Base-by-base conservation (phyloP, 345 rosid genomes). In the Limnanthes douglasii region DNA sequence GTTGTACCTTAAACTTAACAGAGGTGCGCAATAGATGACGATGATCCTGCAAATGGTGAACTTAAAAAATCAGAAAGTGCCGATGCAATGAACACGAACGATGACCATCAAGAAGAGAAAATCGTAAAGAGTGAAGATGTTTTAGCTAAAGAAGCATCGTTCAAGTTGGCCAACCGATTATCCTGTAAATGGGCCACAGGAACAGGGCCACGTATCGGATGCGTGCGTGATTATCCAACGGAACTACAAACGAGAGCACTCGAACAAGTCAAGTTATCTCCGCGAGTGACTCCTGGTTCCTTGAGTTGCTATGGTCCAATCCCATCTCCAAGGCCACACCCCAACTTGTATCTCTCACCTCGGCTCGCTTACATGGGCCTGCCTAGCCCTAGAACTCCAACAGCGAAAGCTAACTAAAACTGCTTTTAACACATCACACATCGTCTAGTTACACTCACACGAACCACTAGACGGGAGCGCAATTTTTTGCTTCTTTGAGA, bases 241-340 rank as follows among this genome's bases (percentile, higher is more conserved):
- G 59, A 61, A 8, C 60, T 88, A 3, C 95, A 70, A 34, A 65
- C 70, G 9, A 68, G 61, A 14, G 97, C 95, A 8, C 58, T 88
- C 50, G 95, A 88, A 32, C 86, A 73, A 28, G 95, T 83, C 41
- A 73, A 72, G 48, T 60, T 88, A 5, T 88, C 97, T 2, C 97
- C 97, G 1, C 61, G 86, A 11, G 50, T 72, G 12, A 45, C 43
- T 6, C 61, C 51, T 15, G 68, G 70, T n/a, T 23, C 41, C 0
- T 7, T 32, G 3, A 54, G 45, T 3, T n/a, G 46, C 10, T 66
- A 56, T 21, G 93, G 90, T 3, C 97, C 95, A 2, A 65, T 88
- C 21, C 97, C 97, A 3, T 88, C 95, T 5, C 95, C 93, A 3
- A 15, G 97, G 31, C 97, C 97, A 3, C 78, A 86, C 40, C 78